Conservation (phyloP, 495 filamentous ascomycete species). For the Podospora fimiseda region DNA sequence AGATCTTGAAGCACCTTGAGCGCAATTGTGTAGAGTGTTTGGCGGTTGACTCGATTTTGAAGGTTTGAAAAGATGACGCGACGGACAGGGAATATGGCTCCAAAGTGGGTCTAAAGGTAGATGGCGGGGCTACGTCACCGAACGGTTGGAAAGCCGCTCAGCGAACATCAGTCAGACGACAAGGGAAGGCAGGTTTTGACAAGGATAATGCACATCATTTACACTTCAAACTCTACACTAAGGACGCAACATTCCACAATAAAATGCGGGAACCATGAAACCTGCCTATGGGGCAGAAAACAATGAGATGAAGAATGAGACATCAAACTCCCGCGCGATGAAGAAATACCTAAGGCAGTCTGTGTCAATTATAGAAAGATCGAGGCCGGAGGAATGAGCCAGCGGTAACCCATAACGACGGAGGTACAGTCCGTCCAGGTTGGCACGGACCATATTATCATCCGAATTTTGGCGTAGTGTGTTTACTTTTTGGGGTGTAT, state of each 20-base stretch:
- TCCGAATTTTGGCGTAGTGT: constrained; percentile 1
- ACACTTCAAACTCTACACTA: too few relatives aligned
- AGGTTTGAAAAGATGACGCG: constrained; percentile 7
- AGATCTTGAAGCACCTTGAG: not conserved
- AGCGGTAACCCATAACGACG: constrained; percentile 15
- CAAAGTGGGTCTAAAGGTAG: not conserved
- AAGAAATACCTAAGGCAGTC: not conserved
- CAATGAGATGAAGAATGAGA: not conserved
- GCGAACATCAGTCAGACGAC: too few relatives aligned
- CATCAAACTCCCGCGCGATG: not conserved
- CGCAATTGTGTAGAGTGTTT: not conserved
- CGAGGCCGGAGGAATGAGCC: constrained; percentile 6
- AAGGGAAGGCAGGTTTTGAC: too few relatives aligned
- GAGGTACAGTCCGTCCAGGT: constrained; percentile 8
- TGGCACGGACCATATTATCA: constrained; percentile 12
- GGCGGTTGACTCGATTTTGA: not conserved
- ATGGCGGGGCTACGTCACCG: constrained; percentile 2
- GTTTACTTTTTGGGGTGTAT: constrained; percentile 14
- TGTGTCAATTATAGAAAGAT: not conserved
- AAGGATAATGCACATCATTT: too few relatives aligned
- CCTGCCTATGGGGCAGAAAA: too few relatives aligned
- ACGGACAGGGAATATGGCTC: not conserved
- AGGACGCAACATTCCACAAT: too few relatives aligned
- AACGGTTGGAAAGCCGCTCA: too few relatives aligned
- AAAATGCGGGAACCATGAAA: too few relatives aligned